Evolutionary conservation across 1,284 basidiomycete genomes (phyloP).

Genomic region (Melanopsichium pennsylvanicum): DNA sequence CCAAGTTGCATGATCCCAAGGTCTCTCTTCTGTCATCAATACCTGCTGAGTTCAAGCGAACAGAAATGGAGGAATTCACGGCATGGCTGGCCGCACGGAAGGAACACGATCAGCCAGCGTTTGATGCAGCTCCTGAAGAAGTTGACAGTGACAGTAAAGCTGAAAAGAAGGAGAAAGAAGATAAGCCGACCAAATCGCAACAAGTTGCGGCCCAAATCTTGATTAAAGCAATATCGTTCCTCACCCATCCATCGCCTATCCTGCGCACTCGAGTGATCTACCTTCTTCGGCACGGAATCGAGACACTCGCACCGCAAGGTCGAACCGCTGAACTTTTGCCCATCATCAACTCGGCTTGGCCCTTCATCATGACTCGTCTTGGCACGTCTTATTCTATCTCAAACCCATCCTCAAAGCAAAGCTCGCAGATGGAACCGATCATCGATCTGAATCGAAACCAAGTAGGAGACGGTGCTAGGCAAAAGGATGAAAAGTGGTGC

Average conservation of each 20-base stretch:
- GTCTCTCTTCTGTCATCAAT: not conserved
- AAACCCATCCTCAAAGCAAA: not conserved
- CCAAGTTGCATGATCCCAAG: not conserved
- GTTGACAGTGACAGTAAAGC: not conserved
- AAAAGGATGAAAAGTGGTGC: constrained; percentile 1
- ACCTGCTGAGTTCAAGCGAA: not conserved
- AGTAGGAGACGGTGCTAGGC: not conserved
- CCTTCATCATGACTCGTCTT: constrained; percentile 54
- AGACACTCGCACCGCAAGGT: constrained; percentile 35
- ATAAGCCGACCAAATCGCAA: constrained; percentile 37
- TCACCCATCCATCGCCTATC: constrained; percentile 43
- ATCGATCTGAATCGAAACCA: constrained; percentile 15
- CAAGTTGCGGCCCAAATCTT: constrained; percentile 38
- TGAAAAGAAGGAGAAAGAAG: constrained; percentile 11
- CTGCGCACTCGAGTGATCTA: constrained; percentile 38
- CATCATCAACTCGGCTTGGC: constrained; percentile 59
- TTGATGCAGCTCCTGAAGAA: constrained; percentile 1
- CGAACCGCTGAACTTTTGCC: constrained; percentile 53
- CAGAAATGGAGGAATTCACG: constrained; percentile 10
- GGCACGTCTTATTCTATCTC: constrained; percentile 28
- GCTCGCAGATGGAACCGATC: constrained; percentile 9
- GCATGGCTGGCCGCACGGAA: constrained; percentile 13
- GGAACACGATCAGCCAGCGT: not conserved
- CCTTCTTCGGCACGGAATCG: constrained; percentile 40
- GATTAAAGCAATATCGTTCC: constrained; percentile 32